phyloP scores from a whole-genome alignment of 2,329 filamentous ascomycete species.

The Colletotrichum sp. region DNA sequence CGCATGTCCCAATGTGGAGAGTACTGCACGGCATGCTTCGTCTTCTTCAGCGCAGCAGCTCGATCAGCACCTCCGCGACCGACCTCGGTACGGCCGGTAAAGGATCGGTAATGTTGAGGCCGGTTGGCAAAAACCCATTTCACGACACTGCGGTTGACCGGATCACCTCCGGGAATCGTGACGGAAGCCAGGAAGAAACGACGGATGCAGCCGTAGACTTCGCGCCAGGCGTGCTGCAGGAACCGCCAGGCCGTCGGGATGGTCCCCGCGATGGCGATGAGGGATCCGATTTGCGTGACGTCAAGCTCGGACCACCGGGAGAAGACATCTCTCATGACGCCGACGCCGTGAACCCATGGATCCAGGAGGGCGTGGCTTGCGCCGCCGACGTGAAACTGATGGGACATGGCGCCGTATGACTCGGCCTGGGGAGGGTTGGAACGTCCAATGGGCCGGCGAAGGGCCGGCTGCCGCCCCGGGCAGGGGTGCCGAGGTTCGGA shows the following conservation, averaged over 20 bases:
- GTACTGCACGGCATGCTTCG: constrained; percentile 44
- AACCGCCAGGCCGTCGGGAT: constrained; percentile 44
- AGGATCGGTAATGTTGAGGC: constrained; percentile 40
- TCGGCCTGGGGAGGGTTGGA: neutral
- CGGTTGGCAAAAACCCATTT: constrained; percentile 48
- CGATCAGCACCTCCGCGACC: constrained; percentile 35
- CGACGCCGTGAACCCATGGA: constrained; percentile 34
- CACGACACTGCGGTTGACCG: constrained; percentile 48
- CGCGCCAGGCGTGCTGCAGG: constrained; percentile 36
- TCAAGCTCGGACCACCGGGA: constrained; percentile 48
- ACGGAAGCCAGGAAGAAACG: constrained; percentile 49
- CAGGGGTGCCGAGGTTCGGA: neutral
- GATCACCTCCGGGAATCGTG: constrained; percentile 46
- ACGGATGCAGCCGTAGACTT: constrained; percentile 43
- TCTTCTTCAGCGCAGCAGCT: constrained; percentile 45
- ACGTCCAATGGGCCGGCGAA: neutral
- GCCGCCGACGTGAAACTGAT: constrained; percentile 16
- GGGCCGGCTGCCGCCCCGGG: neutral
- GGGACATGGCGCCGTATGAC: neutral
- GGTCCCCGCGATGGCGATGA: constrained; percentile 47
- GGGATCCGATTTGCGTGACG: constrained; percentile 47
- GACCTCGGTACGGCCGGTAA: constrained; percentile 48
- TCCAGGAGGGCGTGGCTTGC: constrained; percentile 24
- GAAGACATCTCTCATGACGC: constrained; percentile 39
- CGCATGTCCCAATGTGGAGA: constrained; percentile 47